phyloP scores from a whole-genome alignment of 805 yeast species.

The Metschnikowia corniflorae region DNA sequence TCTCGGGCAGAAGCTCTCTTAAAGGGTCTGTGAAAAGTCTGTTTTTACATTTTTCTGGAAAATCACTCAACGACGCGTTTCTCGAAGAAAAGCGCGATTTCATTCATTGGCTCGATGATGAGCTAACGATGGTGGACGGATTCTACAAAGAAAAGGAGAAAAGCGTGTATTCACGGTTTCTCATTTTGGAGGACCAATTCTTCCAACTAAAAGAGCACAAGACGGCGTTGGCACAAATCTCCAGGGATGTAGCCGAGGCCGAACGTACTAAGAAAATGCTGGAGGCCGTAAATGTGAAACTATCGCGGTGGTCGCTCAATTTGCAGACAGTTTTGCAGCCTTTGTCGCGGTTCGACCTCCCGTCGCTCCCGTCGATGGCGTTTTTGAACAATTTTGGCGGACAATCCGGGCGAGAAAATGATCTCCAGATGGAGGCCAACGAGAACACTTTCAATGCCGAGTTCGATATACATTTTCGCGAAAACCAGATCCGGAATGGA shows the following conservation, averaged over 20 bases:
- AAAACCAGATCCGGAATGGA: slow-evolving; percentile 40
- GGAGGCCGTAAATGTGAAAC: slow-evolving; percentile 18
- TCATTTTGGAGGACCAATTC: slow-evolving; percentile 65
- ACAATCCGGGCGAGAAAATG: slow-evolving; percentile 7
- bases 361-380: slow-evolving; percentile 37
- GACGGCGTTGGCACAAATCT: slow-evolving; percentile 3
- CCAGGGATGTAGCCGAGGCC: slow-evolving; percentile 5
- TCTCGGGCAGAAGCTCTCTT: background rate
- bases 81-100: slow-evolving; percentile 44
- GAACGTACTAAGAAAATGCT: slow-evolving; percentile 7
- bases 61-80: slow-evolving; percentile 19
- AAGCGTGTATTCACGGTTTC: slow-evolving; percentile 55
- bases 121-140: slow-evolving; percentile 54
- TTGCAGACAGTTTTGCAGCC: slow-evolving; percentile 23
- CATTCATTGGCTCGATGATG: slow-evolving; percentile 61
- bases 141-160: slow-evolving; percentile 62
- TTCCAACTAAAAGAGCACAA: slow-evolving; percentile 57
- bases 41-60: slow-evolving; percentile 7
- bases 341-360: slow-evolving; percentile 35
- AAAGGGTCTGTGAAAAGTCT: slow-evolving; percentile 3
- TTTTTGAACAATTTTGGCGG: slow-evolving; percentile 21
- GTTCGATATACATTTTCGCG: slow-evolving; percentile 32
- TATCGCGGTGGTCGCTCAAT: slow-evolving; percentile 29
- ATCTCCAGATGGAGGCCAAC: slow-evolving; percentile 5
- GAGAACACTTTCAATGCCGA: slow-evolving; percentile 5